phyloP scores from a whole-genome alignment of 208 protist species.

The Endotrypanum monterogeii region DNA sequence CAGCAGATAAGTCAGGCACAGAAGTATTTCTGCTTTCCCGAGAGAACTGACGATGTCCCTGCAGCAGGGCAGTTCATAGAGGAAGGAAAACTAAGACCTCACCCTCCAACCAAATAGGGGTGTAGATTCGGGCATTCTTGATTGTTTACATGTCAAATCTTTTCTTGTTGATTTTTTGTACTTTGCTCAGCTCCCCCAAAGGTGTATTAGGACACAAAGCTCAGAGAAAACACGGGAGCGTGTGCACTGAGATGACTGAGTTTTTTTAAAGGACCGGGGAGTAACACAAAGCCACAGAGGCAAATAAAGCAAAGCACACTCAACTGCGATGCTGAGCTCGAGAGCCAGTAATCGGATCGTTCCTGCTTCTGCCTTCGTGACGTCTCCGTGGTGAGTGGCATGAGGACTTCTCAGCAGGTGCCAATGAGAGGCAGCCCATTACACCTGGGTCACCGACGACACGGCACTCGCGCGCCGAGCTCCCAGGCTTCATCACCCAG shows the following conservation, averaged over 20 bases:
- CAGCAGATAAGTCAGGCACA: not conserved
- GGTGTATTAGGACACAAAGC: not conserved
- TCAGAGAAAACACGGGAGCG: not conserved
- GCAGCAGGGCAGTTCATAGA: not conserved
- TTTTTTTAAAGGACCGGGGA: not conserved
- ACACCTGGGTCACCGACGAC: constrained; percentile 28
- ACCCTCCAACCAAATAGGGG: not conserved
- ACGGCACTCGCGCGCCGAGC: constrained; percentile 38
- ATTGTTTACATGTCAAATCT: not conserved
- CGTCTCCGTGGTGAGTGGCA: constrained; percentile 8
- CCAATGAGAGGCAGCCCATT: constrained; percentile 14
- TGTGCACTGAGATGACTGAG: not conserved
- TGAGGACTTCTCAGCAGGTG: constrained; percentile 18
- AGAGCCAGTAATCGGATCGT: not conserved
- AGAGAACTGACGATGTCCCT: not conserved
- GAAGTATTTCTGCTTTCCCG: not conserved
- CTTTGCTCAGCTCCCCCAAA: not conserved
- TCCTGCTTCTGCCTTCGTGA: not conserved
- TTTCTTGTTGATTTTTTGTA: not conserved
- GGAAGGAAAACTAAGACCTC: not conserved
- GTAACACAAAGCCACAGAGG: not conserved
- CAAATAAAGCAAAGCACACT: not conserved
- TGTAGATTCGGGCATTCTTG: not conserved
- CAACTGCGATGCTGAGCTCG: not conserved
- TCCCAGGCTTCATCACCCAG: constrained; percentile 40